Base-by-base conservation (phyloP, 1,284 basidiomycete species). In the Ganoderma boninense region DNA sequence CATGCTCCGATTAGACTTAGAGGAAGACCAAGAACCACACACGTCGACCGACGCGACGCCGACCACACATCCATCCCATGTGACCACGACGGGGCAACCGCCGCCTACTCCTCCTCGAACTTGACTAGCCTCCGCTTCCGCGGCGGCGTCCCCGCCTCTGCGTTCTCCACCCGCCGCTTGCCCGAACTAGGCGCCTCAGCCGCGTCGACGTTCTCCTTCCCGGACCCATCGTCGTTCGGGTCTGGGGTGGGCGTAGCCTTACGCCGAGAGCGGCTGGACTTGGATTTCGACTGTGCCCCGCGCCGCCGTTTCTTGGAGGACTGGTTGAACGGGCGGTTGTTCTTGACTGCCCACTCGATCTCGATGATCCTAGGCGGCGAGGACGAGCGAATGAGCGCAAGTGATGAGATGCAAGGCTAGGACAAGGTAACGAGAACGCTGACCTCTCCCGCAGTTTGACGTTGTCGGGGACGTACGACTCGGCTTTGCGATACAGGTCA, bases 391-490 rank as follows among this genome's bases (percentile, higher is more conserved):
- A 46, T 1, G 18, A 2, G 1, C 8, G 0, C 8, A 7, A 8
- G 44, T 6, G 1, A n/a, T 46, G 16, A 29, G 44, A 20, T n/a
- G 20, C 44, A n/a, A n/a, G n/a, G n/a, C n/a, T n/a, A n/a, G n/a
- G n/a, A n/a, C n/a, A n/a, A n/a, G n/a, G n/a, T n/a, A n/a, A 14
- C 10, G n/a, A 88, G 83, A 86, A 83, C 85, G 90, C 90, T 86
- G 86, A 93, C 92, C 93, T 92, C 85, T 93, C 92, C 87, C 90
- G 90, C 66, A 94, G 85, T 79, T 93, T 93, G 80, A 87, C 79
- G 76, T 94, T 94, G 73, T 93, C 91, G 23, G 93, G 92, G 66
- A 93, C 92, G 74, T 93, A 94, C 11, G 84, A 85, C 80, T 91
- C 89, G 26, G 92, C 92, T 75, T 92, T 92, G 75, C 89, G 87